Evolutionary conservation across 768 basidiomycete species (phyloP).

Genomic region (Boletus pseudopeckii): DNA sequence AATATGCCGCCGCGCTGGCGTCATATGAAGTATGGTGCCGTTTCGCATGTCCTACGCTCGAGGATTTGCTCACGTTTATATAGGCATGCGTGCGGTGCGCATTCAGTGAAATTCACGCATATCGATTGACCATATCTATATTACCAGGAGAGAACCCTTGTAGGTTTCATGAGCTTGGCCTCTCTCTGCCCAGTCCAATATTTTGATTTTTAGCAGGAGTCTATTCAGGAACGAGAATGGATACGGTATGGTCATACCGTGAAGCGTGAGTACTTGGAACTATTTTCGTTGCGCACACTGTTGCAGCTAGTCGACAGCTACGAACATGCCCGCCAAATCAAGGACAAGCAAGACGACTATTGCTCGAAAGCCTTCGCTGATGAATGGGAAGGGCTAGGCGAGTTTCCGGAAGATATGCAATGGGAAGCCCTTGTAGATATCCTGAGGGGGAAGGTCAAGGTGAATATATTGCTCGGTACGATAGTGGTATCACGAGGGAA

Average conservation of each 20-base stretch:
- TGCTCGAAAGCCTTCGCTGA: conserved; percentile 49
- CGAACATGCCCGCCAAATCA: conserved; percentile 61
- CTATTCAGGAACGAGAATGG: conserved; percentile 55
- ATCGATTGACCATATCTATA: neutral
- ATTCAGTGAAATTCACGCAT: conserved; percentile 25
- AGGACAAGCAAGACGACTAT: conserved; percentile 63
- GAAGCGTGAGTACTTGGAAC: conserved; percentile 36
- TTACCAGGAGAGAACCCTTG: conserved; percentile 55
- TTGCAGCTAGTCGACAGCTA: conserved; percentile 36
- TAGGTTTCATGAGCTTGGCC: conserved; percentile 7
- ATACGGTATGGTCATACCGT: conserved; percentile 65
- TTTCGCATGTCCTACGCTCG: neutral
- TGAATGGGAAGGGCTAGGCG: conserved; percentile 43
- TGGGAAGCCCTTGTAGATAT: conserved; percentile 73
- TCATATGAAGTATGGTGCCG: conserved; percentile 63
- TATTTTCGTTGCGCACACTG: neutral
- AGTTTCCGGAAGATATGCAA: conserved; percentile 65
- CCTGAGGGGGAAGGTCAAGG: conserved; percentile 72
- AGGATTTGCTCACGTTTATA: conserved; percentile 5
- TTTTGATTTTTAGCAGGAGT: conserved; percentile 6
- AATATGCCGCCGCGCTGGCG: conserved; percentile 51
- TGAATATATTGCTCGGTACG: conserved; percentile 18
- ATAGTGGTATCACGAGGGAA: neutral
- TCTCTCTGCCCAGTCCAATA: neutral
- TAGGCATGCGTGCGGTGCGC: conserved; percentile 57